Evolutionary conservation across 2,329 filamentous ascomycete species (phyloP).

Genomic region (Diaporthe humulicola): DNA sequence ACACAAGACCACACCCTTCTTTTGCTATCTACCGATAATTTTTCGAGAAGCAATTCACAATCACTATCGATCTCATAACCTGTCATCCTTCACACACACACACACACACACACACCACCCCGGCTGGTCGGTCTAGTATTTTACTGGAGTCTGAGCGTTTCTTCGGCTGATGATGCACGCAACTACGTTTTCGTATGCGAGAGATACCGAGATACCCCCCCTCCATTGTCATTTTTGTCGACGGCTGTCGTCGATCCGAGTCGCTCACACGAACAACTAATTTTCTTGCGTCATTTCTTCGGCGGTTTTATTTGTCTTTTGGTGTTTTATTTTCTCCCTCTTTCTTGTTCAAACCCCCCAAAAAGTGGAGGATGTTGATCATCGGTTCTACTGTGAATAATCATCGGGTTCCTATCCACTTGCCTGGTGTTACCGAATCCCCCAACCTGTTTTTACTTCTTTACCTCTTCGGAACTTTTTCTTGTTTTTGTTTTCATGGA

Average conservation of each 20-base stretch:
- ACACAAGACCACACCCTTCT: not conserved
- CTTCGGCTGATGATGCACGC: constrained; percentile 40
- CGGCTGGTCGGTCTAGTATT: constrained; percentile 37
- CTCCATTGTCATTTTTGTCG: constrained; percentile 26
- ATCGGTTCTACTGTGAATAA: constrained; percentile 32
- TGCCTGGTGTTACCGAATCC: not conserved
- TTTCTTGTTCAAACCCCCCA: not conserved
- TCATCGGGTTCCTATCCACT: not conserved
- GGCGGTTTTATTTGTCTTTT: constrained; percentile 7
- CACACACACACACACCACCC: not conserved
- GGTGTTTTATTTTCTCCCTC: not conserved
- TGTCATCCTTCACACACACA: constrained; percentile 4
- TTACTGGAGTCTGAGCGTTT: constrained; percentile 38
- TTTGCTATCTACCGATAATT: constrained; percentile 21
- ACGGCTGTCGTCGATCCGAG: constrained; percentile 6
- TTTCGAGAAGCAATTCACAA: constrained; percentile 10
- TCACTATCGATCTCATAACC: constrained; percentile 21
- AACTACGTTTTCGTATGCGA: constrained; percentile 41
- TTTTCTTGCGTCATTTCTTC: constrained; percentile 30
- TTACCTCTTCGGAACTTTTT: not conserved
- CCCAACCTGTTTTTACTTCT: constrained; percentile 4
- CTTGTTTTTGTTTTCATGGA: constrained; percentile 17
- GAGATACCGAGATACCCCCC: constrained; percentile 42
- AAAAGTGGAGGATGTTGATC: constrained; percentile 29
- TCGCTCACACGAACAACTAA: constrained; percentile 30